Evolutionary conservation across 495 filamentous ascomycete species (phyloP).

Genomic region (Sabuloglossum arenarium): DNA sequence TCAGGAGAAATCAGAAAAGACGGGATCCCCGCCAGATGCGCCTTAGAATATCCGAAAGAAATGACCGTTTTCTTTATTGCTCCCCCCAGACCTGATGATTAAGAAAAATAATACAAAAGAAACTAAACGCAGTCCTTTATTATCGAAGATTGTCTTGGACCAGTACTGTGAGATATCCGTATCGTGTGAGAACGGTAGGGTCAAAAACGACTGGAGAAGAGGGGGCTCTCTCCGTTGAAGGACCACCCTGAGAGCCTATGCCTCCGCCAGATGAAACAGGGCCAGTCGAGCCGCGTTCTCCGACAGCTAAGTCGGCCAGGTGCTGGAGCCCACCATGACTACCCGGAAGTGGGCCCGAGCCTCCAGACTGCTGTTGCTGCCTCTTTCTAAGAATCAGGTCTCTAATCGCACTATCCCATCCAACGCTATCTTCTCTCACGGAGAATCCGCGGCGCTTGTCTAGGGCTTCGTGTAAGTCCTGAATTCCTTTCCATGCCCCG

Average conservation of each 20-base stretch:
- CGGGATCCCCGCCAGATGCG: background rate
- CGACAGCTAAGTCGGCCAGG: slow-evolving; percentile 37
- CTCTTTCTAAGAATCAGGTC: slow-evolving; percentile 23
- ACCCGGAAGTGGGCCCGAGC: slow-evolving; percentile 11
- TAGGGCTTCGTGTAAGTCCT: slow-evolving; percentile 15
- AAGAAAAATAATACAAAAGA: background rate
- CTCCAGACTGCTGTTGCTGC: slow-evolving; percentile 13
- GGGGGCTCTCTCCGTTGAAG: background rate
- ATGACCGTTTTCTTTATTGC: background rate
- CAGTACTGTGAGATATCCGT: background rate
- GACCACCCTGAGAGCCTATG: background rate
- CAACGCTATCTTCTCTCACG: slow-evolving; percentile 16
- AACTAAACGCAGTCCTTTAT: background rate
- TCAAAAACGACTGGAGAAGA: background rate
- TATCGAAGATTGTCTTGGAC: background rate
- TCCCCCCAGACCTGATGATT: background rate
- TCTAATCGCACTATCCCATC: slow-evolving; percentile 26
- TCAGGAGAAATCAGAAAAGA: background rate
- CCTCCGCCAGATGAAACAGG: background rate
- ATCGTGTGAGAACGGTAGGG: background rate
- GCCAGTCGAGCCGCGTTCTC: background rate
- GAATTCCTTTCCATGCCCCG: slow-evolving; percentile 17
- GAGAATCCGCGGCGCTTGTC: slow-evolving; percentile 26
- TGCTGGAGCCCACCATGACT: slow-evolving; percentile 29
- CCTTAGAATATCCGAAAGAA: background rate